Base-by-base conservation (phyloP, 345 rosid genomes). In the Raphanus raphanistrum region DNA sequence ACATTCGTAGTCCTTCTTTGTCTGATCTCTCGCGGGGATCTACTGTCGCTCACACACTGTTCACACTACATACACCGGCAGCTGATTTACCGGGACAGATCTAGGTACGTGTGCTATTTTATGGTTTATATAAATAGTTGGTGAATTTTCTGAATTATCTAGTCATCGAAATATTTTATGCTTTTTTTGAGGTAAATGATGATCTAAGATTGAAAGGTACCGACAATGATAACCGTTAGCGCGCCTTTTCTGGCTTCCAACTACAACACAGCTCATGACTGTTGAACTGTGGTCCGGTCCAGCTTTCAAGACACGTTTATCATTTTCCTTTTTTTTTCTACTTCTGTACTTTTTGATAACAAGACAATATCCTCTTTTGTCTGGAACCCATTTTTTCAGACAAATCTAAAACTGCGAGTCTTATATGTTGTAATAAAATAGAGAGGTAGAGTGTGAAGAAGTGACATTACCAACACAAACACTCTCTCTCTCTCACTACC, bases 271-370 rank as follows among this genome's bases (percentile, higher is more conserved):
- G 79, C 79, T 80, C 79, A 75, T 70, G 27, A 64, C 58, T 80
- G 72, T 80, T 65, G 33, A 74, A 64, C 76, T 70, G 63, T 74
- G 82, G 79, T 80, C 79, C 75, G 76, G 64, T 71, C 72, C 83
- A 60, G 43, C 5, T 80, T 68, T 64, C 76, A 58, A 75, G 79
- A 75, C 72, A 80, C 74, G 16, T n/a, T 48, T 27, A 17, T 55
- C 38, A 11, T 17, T 38, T 33, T 15, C 17, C 2, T 54, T 16
- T 7, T 13, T 15, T 38, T 57, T 41, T 71, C 25, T 7, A 43
- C 25, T 35, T 16, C 57, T 54, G 25, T 52, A 6, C 3, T 27
- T 70, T 15, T 15, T 17, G 28, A 29, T 16, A 28, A 13, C 2
- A 45, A 26, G 17, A 68, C 9, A 16, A 68, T n/a, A 16, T 0